Base-by-base conservation (phyloP, 257 asterid species). In the Jasminum sambac region DNA sequence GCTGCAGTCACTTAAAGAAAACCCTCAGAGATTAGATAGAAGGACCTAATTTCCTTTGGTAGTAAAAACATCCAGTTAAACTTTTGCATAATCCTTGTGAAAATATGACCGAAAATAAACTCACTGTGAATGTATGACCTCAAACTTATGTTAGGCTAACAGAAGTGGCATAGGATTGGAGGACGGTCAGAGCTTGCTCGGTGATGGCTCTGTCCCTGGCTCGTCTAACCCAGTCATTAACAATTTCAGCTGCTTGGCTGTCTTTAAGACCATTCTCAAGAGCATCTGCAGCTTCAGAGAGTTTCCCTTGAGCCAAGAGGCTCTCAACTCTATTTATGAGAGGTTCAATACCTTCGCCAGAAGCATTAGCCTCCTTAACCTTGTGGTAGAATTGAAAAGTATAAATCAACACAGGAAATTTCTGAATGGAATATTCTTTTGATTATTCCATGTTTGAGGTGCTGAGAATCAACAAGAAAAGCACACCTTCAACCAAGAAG, bases 301-400 rank as follows among this genome's bases (percentile, higher is more conserved):
- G 83, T 63, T 85, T 88, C 13, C 96, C 96, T 77, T 89, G 85
- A 68, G 95, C 92, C 75, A 94, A 79, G 44, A 94, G 82, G 70
- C 38, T 77, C 64, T 91, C 96, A 0, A 94, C 96, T 83, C 81
- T 83, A 67, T 83, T 91, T 74, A 94, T 88, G 72, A 94, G 84
- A 63, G 99, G 84, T 78, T 91, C 99, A 17, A 89, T 82, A 41
- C 97, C 96, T 67, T 94, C 89, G n/a, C 97, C 97, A 19, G 95
- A 89, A 26, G 68, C 72, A 79, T 89, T 87, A n/a, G 71, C 84
- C 85, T 89, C 96, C 75, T 73, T 83, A 69, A 94, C 89, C 99
- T 94, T 85, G 73, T 73, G 24, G 38, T 66, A 17, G 55, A 9
- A 65, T 36, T 12, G 40, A 43, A 1, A 30, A 69, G 19, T 16